A percentile compares a stretch with the other conserved stretches of the same genome.
Conservation (phyloP, 164 flowering plant species). For the Stephania cephalantha region DNA sequence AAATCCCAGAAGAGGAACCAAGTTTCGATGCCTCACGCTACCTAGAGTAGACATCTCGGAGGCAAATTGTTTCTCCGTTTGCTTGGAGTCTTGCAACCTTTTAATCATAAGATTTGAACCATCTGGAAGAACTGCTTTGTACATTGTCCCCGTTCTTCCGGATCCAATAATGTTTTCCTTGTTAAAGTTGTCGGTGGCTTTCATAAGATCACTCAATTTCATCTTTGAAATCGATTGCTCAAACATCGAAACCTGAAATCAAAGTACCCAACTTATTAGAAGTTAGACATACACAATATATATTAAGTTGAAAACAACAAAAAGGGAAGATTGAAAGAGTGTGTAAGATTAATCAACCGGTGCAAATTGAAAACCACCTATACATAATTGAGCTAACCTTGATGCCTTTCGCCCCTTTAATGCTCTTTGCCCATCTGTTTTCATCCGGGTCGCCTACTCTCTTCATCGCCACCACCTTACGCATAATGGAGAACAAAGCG, state of each 20-base stretch:
- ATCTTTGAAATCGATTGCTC: conserved; percentile 61
- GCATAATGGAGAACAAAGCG: conserved; percentile 28
- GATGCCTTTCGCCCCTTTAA: conserved; percentile 56
- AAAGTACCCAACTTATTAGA: neutral
- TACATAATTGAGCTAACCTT: conserved; percentile 37
- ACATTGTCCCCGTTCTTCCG: conserved; percentile 25
- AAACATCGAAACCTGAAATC: conserved; percentile 36
- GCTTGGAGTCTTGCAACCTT: conserved; percentile 23
- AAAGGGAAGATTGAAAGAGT: neutral
- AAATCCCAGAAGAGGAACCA: conserved; percentile 25
- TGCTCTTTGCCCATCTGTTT: conserved; percentile 74
- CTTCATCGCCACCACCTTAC: conserved; percentile 28
- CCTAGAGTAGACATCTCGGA: conserved; percentile 26
- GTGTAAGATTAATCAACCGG: neutral
- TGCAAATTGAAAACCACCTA: neutral
- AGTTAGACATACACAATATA: neutral
- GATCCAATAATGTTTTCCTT: conserved; percentile 21
- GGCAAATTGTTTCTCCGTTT: conserved; percentile 20
- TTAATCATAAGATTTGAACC: conserved; percentile 21
- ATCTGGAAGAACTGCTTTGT: conserved; percentile 23
- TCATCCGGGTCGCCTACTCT: conserved; percentile 73
- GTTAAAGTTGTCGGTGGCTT: conserved; percentile 32
- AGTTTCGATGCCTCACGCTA: conserved; percentile 23
- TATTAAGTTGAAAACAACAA: too few relatives aligned
- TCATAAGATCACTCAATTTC: conserved; percentile 63